These are phyloP conservation scores for Mycosphaerelloides madeirae DNA, from an alignment of 2,329 filamentous ascomycete species.

Conservation along the genomic window DNA sequence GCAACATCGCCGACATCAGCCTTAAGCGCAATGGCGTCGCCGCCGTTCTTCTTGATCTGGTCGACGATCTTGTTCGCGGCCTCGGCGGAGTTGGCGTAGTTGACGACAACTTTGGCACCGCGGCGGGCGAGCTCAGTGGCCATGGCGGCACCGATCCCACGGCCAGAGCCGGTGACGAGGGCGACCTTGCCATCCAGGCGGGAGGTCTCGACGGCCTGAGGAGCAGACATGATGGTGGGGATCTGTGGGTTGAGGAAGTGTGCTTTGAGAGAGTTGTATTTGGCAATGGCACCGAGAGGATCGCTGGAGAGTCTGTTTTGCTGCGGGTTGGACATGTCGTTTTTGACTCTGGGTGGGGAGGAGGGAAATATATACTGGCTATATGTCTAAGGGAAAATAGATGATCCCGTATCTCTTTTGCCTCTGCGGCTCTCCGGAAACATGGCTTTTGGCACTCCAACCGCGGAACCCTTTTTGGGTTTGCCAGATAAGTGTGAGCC, in stretches of 20 bases:
- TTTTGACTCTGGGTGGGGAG: background rate
- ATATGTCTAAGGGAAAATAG: conserved; percentile 5
- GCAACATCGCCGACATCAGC: conserved; percentile 63
- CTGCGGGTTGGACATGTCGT: conserved; percentile 13
- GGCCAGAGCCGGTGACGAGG: conserved; percentile 52
- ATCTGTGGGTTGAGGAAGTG: conserved; percentile 19
- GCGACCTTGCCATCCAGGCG: conserved; percentile 52
- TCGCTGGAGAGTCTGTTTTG: conserved; percentile 19
- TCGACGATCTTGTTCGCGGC: conserved; percentile 63
- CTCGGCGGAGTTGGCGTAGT: conserved; percentile 62
- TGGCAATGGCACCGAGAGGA: conserved; percentile 23
- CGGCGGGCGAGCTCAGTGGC: conserved; percentile 61
- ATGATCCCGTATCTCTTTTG: too few species aligned
- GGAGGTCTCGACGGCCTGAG: conserved; percentile 41
- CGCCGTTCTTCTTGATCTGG: conserved; percentile 60
- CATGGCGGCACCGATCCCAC: conserved; percentile 64
- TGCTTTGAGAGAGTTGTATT: conserved; percentile 19
- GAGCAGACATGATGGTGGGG: conserved; percentile 32
- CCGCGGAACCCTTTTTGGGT: too few species aligned
- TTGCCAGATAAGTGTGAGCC: too few species aligned
- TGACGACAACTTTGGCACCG: conserved; percentile 62
- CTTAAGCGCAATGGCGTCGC: conserved; percentile 60
- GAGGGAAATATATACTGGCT: conserved; percentile 1
- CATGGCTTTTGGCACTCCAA: too few species aligned
- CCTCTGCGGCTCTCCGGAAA: too few species aligned